A percentile compares a stretch with the other conserved stretches of the same genome.
Evolutionary conservation across 306 rosid genomes (phyloP).

Genomic region (Gastrolobium villosum): DNA sequence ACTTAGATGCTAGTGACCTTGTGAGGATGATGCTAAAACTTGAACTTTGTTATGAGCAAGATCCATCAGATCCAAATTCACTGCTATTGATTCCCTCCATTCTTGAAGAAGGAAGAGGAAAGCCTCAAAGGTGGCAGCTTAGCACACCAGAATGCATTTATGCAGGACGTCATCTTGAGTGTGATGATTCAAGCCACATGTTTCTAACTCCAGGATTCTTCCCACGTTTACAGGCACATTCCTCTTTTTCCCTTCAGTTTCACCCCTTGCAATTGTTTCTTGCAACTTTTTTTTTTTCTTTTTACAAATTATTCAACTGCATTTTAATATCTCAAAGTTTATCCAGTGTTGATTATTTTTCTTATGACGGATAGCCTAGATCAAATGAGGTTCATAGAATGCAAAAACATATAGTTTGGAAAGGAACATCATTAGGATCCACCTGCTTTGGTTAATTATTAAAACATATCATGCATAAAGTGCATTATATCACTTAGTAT

Average conservation of each 20-base stretch:
- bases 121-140: constrained; percentile 82
- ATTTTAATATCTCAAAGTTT: constrained; percentile 7
- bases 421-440: constrained; percentile 7
- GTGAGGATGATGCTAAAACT: constrained; percentile 98
- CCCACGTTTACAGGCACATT: constrained; percentile 85
- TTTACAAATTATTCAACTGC: constrained; percentile 1
- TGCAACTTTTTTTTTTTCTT: not conserved
- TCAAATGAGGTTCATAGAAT: constrained; percentile 16
- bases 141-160: constrained; percentile 69
- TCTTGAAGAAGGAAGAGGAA: constrained; percentile 95
- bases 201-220: constrained; percentile 93
- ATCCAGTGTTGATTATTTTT: constrained; percentile 4
- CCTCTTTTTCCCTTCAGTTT: constrained; percentile 28
- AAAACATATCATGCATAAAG: constrained; percentile 2
- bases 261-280: constrained; percentile 4
- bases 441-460: constrained; percentile 17
- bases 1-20: constrained; percentile 83
- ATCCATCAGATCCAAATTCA: constrained; percentile 76
- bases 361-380: constrained; percentile 5
- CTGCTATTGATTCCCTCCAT: constrained; percentile 77
- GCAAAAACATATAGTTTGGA: constrained; percentile 16
- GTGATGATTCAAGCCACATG: constrained; percentile 96
- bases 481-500: too few species aligned
- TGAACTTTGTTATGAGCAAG: constrained; percentile 88
- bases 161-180: constrained; percentile 88